Evolutionary conservation across 352 stramenopile species (phyloP).

Genomic region (Pythium biforme): DNA sequence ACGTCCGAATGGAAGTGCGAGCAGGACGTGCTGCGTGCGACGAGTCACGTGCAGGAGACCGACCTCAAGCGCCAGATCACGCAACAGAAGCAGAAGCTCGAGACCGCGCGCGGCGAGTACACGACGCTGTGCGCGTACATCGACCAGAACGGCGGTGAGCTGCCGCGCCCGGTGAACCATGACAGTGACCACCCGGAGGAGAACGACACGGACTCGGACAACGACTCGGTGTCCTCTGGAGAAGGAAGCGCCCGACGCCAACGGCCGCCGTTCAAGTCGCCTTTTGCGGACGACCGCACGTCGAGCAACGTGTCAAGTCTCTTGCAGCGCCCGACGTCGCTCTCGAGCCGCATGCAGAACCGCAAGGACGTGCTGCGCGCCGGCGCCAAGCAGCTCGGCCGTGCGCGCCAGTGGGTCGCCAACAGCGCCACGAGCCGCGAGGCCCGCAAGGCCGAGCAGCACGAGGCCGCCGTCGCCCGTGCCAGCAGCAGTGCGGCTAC

Average conservation of each 20-base stretch:
- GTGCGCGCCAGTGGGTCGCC: constrained; percentile 14
- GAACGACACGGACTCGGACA: constrained; percentile 22
- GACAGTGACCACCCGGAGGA: constrained; percentile 6
- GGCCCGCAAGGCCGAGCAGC: background rate
- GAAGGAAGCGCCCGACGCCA: background rate
- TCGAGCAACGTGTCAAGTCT: constrained; percentile 25
- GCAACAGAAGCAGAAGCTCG: constrained; percentile 45
- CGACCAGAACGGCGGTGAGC: constrained; percentile 36
- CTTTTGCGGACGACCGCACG: constrained; percentile 19
- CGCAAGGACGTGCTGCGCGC: constrained; percentile 68
- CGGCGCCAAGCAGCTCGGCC: constrained; percentile 61
- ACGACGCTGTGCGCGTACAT: constrained; percentile 45
- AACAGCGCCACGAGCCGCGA: constrained; percentile 7
- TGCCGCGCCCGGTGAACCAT: constrained; percentile 3
- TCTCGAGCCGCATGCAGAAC: constrained; percentile 10
- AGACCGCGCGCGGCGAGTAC: constrained; percentile 42
- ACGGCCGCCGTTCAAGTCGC: constrained; percentile 1
- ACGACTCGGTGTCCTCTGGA: constrained; percentile 14
- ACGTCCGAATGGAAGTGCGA: constrained; percentile 60
- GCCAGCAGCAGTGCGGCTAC: background rate
- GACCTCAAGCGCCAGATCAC: constrained; percentile 62
- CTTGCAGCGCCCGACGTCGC: constrained; percentile 16
- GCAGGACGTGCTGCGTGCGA: constrained; percentile 53
- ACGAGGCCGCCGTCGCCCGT: background rate
- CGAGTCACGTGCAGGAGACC: constrained; percentile 50